Percentiles rank a stretch among this genome's conserved stretches.
Conservation (phyloP, 345 rosid species). For the Murraya koenigii region DNA sequence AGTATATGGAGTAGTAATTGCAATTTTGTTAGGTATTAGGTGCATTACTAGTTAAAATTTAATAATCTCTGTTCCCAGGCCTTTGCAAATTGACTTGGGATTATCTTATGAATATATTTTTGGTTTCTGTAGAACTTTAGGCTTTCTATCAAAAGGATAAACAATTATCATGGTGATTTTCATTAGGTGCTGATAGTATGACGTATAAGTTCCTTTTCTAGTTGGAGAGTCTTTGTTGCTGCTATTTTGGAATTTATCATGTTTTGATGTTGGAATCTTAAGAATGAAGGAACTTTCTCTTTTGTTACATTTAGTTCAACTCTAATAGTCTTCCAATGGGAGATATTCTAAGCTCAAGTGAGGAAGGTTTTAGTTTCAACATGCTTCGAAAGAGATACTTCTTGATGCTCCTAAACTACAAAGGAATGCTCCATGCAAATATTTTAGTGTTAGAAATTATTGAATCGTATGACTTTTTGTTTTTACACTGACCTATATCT, state of each 20-base stretch:
- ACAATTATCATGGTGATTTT: background rate
- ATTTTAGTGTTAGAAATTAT: background rate
- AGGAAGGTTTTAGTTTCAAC: background rate
- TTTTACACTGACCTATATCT: background rate
- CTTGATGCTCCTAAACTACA: background rate
- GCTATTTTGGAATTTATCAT: background rate
- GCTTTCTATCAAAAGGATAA: background rate
- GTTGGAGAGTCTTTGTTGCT: background rate
- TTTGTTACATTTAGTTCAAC: background rate
- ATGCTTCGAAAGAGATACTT: background rate
- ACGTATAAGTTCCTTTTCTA: background rate
- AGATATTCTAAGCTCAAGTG: background rate
- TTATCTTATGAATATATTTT: background rate
- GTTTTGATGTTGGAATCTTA: background rate
- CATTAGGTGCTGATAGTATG: background rate
- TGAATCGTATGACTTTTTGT: background rate
- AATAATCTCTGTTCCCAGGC: background rate
- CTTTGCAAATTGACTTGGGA: background rate
- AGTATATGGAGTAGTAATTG: background rate
- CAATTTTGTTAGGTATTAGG: background rate
- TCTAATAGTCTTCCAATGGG: background rate
- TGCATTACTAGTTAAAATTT: background rate
- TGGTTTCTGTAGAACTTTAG: background rate
- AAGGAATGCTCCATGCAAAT: background rate
- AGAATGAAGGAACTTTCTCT: background rate